Base-by-base conservation (phyloP, 371 early-diverging fungal genomes). In the Mucor sp. region DNA sequence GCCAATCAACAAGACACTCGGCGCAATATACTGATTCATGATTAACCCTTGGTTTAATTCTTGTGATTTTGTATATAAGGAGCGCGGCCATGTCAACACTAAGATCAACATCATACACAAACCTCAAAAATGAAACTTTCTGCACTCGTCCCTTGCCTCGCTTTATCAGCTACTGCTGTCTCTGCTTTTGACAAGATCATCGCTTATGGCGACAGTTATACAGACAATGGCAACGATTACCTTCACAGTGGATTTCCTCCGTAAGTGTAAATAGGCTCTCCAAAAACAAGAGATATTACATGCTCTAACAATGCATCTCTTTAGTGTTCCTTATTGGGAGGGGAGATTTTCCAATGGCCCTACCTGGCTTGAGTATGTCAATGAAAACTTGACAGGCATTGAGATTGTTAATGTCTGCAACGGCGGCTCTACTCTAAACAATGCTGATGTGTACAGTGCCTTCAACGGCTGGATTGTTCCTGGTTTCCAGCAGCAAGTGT, bases 281-380 rank as follows among this genome's bases (percentile, higher is more conserved):
- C 30, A 30, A 30, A 4, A 30, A 6, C 30, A 30, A 30, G 4
- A 6, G 6, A 2, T 30, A 6, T 30, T 30, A 30, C 30, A 30
- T 30, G 6, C 6, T 30, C 30, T 30, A 30, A 30, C 30, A 6
- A 30, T 30, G 30, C 30, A 30, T 2, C 6, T 6, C 2, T 30
- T 30, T 15, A 66, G 74, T 17, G 64, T 68, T 28, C 69, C 76
- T 12, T 85, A 83, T 71, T 86, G 67, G 65, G 68, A 78, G 15
- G 88, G 88, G 4, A 81, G 87, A 30, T 85, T 72, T 63, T 67
- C 79, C 5, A 87, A 87, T 69, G 87, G 88, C 33, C 86, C 85
- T 39, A 75, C 82, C 28, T 89, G 86, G 85, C 59, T 78, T 39
- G 87, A 88, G 60, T 72, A 86, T 63, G 65, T 85, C 0, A 75